phyloP scores from a whole-genome alignment of 257 asterid species.

The Solanum lycopersicoides region DNA sequence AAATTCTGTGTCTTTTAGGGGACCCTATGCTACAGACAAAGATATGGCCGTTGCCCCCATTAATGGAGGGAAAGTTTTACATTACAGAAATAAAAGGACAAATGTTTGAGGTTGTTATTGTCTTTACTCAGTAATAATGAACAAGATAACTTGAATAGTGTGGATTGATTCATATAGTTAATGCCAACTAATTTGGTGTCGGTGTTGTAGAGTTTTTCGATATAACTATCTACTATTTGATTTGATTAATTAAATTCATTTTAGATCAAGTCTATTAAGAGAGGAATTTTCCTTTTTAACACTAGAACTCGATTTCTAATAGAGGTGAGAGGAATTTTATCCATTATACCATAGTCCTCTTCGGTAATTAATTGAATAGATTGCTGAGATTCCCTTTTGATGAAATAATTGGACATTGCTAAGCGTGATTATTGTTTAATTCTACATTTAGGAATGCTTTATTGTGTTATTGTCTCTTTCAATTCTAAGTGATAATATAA shows the following conservation, averaged over 20 bases:
- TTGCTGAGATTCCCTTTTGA: neutral
- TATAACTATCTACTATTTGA: neutral
- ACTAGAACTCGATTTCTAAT: too few species aligned
- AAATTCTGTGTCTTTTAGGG: constrained; percentile 23
- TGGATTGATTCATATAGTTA: neutral
- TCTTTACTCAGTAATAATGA: neutral
- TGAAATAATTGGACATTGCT: neutral
- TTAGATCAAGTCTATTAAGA: neutral
- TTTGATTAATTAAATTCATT: neutral
- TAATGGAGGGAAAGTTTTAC: constrained; percentile 16
- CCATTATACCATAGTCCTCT: rapidly evolving
- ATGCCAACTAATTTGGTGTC: neutral
- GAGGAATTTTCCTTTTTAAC: neutral
- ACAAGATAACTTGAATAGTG: neutral
- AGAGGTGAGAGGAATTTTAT: neutral
- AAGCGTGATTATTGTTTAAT: neutral
- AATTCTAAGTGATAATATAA: neutral
- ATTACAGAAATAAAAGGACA: neutral
- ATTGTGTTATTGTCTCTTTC: neutral
- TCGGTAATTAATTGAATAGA: neutral
- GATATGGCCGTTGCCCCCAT: constrained; percentile 20
- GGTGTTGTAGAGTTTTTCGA: neutral
- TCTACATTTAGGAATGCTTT: neutral
- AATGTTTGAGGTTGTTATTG: neutral
- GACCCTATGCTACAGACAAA: constrained; percentile 26